phyloP scores from a whole-genome alignment of 768 basidiomycete species.

The Amanita pseudoporphyria region DNA sequence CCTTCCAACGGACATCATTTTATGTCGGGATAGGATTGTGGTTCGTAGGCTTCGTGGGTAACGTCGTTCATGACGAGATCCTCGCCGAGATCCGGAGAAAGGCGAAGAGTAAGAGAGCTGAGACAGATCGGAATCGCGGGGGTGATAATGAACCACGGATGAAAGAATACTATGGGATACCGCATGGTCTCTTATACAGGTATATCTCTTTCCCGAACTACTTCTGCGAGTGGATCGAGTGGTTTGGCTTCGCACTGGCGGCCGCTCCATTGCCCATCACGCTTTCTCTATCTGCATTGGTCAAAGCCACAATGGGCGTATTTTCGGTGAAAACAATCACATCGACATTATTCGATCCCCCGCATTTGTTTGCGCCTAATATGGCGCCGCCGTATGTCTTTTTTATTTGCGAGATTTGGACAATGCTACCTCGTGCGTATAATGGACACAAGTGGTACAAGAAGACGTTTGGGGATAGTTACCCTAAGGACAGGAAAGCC shows the following conservation, averaged over 20 bases:
- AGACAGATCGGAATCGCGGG: slow-evolving; percentile 16
- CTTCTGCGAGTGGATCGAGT: slow-evolving; percentile 92
- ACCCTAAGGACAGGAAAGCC: slow-evolving; percentile 66
- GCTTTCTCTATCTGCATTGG: slow-evolving; percentile 4
- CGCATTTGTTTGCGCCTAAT: slow-evolving; percentile 27
- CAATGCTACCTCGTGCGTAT: slow-evolving; percentile 78
- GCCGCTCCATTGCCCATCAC: slow-evolving; percentile 41
- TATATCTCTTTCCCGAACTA: slow-evolving; percentile 91
- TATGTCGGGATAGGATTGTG: slow-evolving; percentile 59
- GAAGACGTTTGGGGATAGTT: slow-evolving; percentile 58
- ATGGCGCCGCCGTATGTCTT: slow-evolving; percentile 77
- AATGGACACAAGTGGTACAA: slow-evolving; percentile 86
- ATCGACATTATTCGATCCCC: slow-evolving; percentile 15
- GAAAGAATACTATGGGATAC: slow-evolving; percentile 64
- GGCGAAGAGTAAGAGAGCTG: slow-evolving; percentile 27
- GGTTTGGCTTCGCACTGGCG: slow-evolving; percentile 80
- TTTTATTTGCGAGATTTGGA: slow-evolving; percentile 53
- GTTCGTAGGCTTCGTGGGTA: slow-evolving; percentile 64
- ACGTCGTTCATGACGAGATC: slow-evolving; percentile 86
- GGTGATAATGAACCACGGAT: slow-evolving; percentile 13
- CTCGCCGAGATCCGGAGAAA: slow-evolving; percentile 73
- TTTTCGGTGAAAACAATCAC: slow-evolving; percentile 1
- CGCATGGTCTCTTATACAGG: slow-evolving; percentile 65
- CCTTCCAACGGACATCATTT: slow-evolving; percentile 33
- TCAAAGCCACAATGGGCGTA: background rate